Percentiles rank a stretch among this genome's conserved stretches.
These are phyloP conservation scores for Penicillium sp. DNA, from an alignment of 2,329 filamentous ascomycete species.

Conservation along the genomic window DNA sequence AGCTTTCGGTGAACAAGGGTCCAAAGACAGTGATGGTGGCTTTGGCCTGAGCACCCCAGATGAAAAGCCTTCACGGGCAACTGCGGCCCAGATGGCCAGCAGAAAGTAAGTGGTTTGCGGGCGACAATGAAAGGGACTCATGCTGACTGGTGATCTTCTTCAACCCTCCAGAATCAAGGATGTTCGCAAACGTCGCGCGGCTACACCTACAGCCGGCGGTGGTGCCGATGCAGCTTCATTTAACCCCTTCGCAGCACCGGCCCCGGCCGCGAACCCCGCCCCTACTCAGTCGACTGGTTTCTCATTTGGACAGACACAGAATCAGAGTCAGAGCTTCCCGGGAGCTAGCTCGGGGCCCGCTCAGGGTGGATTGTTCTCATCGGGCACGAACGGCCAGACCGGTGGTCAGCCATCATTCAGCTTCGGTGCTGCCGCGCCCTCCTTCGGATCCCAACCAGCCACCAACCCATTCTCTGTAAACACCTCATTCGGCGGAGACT, in stretches of 20 bases:
- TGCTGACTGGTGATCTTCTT: slow-evolving; percentile 5
- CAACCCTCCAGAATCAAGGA: slow-evolving; percentile 31
- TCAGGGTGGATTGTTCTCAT: slow-evolving; percentile 23
- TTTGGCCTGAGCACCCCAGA: slow-evolving; percentile 44
- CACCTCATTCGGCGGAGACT: slow-evolving; percentile 9
- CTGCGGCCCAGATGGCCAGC: slow-evolving; percentile 56
- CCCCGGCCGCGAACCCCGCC: slow-evolving; percentile 12
- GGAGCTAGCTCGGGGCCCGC: slow-evolving; percentile 16
- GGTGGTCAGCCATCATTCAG: slow-evolving; percentile 16
- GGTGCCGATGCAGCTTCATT: slow-evolving; percentile 8
- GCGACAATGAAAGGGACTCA: not conserved
- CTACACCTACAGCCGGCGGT: slow-evolving; percentile 17
- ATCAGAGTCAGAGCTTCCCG: slow-evolving; percentile 27
- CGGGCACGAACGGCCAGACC: slow-evolving; percentile 13
- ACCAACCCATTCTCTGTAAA: slow-evolving; percentile 20
- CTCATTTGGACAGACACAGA: slow-evolving; percentile 23
- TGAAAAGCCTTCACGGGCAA: slow-evolving; percentile 53
- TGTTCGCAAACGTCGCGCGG: slow-evolving; percentile 19
- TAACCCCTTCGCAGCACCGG: slow-evolving; percentile 13
- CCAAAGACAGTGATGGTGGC: slow-evolving; percentile 33
- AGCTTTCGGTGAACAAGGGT: slow-evolving; percentile 38
- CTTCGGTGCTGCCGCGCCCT: slow-evolving; percentile 11
- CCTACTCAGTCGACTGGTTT: slow-evolving; percentile 18
- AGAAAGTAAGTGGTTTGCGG: slow-evolving; percentile 53
- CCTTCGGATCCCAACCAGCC: slow-evolving; percentile 5